Conservation (phyloP, 169 alveolate species). For the Plasmodium berghei region DNA sequence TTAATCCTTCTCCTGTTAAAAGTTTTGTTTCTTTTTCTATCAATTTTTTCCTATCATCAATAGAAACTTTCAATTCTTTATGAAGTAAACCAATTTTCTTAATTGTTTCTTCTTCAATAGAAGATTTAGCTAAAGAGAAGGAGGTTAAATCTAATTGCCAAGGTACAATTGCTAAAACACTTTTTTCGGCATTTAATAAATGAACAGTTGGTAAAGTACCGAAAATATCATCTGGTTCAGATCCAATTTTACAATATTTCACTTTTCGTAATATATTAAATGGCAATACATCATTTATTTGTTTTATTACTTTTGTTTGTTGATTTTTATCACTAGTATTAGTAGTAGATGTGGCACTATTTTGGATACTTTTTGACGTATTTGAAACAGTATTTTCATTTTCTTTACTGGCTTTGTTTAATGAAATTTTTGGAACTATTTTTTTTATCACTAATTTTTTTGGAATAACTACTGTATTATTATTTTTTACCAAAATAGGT, state of each 20-base stretch:
- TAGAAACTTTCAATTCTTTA: conserved; percentile 33
- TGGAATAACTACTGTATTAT: neutral
- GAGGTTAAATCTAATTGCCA: conserved; percentile 74
- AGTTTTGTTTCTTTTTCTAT: conserved; percentile 75
- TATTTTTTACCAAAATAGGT: conserved; percentile 4
- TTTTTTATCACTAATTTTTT: conserved; percentile 15
- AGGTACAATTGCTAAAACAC: conserved; percentile 48
- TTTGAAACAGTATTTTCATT: conserved; percentile 16
- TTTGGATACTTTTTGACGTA: neutral
- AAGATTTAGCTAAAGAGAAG: conserved; percentile 76
- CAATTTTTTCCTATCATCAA: conserved; percentile 70
- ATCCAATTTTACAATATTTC: conserved; percentile 73
- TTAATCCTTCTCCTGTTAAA: conserved; percentile 84
- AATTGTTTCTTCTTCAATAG: conserved; percentile 66
- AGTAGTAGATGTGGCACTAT: neutral
- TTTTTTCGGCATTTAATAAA: conserved; percentile 45
- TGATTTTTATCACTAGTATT: neutral
- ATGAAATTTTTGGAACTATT: conserved; percentile 19
- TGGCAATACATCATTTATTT: conserved; percentile 73
- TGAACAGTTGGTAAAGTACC: conserved; percentile 73
- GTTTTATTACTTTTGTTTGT: conserved; percentile 17
- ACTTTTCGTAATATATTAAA: conserved; percentile 64
- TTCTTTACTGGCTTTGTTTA: conserved; percentile 3
- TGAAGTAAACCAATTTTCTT: conserved; percentile 54
- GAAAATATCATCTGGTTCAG: conserved; percentile 27